Percentiles rank a stretch among this genome's conserved stretches.
Evolutionary conservation across 345 rosid genomes (phyloP).

Genomic region (Hibiscus syriacus): DNA sequence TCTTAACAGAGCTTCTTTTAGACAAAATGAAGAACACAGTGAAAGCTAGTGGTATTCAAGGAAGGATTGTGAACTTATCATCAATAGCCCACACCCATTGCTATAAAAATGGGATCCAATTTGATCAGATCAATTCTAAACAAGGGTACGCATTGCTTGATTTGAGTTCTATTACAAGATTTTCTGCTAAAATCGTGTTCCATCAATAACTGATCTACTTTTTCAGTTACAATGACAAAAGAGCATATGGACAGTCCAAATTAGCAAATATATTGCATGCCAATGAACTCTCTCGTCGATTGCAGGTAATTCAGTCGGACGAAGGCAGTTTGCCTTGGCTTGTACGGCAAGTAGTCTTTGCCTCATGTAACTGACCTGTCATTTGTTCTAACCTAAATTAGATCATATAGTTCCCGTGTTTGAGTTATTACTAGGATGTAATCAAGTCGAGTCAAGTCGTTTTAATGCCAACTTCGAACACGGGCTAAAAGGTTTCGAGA

Average conservation of each 20-base stretch:
- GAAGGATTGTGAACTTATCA: constrained; percentile 83
- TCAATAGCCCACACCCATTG: constrained; percentile 74
- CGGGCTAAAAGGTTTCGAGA: neutral
- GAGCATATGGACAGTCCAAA: constrained; percentile 91
- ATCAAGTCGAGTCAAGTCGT: neutral
- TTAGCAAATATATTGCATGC: constrained; percentile 87
- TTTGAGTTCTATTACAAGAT: neutral
- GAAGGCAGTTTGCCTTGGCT: too few species aligned
- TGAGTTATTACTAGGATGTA: neutral
- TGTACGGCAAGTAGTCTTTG: too few species aligned
- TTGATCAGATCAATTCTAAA: constrained; percentile 43
- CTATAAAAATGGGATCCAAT: constrained; percentile 52
- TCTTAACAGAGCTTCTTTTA: constrained; percentile 71
- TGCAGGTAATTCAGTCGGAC: constrained; percentile 65
- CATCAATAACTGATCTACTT: neutral
- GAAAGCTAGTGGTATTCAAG: constrained; percentile 45
- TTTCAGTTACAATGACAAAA: constrained; percentile 69
- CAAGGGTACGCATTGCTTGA: constrained; percentile 22
- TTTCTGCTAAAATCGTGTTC: neutral
- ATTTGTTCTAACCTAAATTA: neutral
- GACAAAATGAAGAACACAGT: constrained; percentile 71
- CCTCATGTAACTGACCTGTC: neutral
- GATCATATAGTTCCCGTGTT: neutral
- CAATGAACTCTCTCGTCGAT: constrained; percentile 75
- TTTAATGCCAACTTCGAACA: neutral